These are phyloP conservation scores for Eucalyptus caleyi DNA, from an alignment of 345 rosid species.

Conservation along the genomic window DNA sequence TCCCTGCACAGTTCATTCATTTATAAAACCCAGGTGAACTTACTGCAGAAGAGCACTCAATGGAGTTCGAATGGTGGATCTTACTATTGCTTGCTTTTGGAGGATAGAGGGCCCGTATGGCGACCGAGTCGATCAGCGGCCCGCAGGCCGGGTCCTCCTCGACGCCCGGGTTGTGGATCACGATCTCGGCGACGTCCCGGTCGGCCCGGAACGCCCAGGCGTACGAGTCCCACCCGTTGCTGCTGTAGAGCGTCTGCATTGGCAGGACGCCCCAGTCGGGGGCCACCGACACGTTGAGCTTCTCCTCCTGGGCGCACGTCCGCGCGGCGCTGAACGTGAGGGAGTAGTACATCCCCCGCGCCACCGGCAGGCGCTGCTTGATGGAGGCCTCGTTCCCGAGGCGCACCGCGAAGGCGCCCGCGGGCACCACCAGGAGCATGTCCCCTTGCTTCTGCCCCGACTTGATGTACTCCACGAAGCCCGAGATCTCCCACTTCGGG, in stretches of 20 bases:
- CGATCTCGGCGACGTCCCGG: constrained; percentile 18
- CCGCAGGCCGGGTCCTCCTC: constrained; percentile 91
- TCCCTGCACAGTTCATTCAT: constrained; percentile 16
- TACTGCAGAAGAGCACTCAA: background rate
- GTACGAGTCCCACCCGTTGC: constrained; percentile 73
- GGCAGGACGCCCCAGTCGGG: constrained; percentile 67
- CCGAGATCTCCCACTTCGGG: constrained; percentile 69
- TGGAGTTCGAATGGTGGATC: background rate
- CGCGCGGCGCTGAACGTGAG: constrained; percentile 82
- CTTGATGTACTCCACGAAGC: constrained; percentile 72
- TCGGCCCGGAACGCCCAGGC: constrained; percentile 64
- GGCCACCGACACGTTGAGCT: constrained; percentile 52
- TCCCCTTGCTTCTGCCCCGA: constrained; percentile 93
- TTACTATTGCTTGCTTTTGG: constrained; percentile 48
- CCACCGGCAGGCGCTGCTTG: constrained; percentile 43
- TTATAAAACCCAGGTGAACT: background rate
- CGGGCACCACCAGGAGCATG: constrained; percentile 86
- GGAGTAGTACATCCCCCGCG: constrained; percentile 41
- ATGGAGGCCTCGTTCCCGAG: constrained; percentile 86
- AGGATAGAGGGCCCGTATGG: constrained; percentile 45
- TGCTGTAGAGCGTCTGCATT: constrained; percentile 65
- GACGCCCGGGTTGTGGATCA: constrained; percentile 73
- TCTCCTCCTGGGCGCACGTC: constrained; percentile 85
- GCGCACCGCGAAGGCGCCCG: constrained; percentile 65
- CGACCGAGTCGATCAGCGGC: constrained; percentile 66